A percentile compares a stretch with the other conserved stretches of the same genome.
Conservation (phyloP, 2,329 filamentous ascomycete genomes). For the Colletotrichum cuscutae region DNA sequence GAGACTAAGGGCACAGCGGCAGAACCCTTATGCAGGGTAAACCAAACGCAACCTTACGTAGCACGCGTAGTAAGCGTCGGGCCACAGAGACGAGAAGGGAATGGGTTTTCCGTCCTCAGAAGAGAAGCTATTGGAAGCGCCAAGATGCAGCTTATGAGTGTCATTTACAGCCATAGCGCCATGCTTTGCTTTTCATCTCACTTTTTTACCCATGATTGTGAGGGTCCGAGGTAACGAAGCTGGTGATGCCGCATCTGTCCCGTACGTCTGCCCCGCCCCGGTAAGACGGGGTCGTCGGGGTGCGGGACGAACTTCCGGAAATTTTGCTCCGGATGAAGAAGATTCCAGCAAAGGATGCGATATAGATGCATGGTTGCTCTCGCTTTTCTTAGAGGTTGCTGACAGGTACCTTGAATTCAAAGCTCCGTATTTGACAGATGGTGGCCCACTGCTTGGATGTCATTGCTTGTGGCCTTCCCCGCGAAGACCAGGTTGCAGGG, state of each 20-base stretch:
- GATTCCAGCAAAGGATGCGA: slow-evolving; percentile 13
- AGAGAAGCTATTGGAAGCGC: neutral
- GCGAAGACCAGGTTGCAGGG: too few relatives aligned
- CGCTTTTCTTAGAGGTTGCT: too few relatives aligned
- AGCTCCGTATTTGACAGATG: neutral
- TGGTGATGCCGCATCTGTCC: slow-evolving; percentile 18
- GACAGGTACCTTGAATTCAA: too few relatives aligned
- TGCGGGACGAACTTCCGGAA: neutral
- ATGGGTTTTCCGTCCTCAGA: neutral
- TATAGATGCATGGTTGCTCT: neutral
- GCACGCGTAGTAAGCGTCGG: neutral
- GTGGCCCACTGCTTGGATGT: neutral
- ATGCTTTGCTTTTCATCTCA: neutral
- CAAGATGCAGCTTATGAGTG: neutral
- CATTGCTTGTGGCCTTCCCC: neutral
- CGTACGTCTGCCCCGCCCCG: slow-evolving; percentile 1
- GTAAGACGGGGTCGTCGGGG: neutral
- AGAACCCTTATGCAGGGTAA: slow-evolving; percentile 10
- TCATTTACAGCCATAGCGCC: neutral
- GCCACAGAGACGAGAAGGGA: too few relatives aligned
- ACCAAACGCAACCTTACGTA: neutral
- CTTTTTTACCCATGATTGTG: neutral
- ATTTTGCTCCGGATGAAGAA: slow-evolving; percentile 16
- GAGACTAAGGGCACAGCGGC: neutral
- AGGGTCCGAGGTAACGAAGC: slow-evolving; percentile 7